Base-by-base conservation (phyloP, 331 rosid species). In the Quercus tomentella region DNA sequence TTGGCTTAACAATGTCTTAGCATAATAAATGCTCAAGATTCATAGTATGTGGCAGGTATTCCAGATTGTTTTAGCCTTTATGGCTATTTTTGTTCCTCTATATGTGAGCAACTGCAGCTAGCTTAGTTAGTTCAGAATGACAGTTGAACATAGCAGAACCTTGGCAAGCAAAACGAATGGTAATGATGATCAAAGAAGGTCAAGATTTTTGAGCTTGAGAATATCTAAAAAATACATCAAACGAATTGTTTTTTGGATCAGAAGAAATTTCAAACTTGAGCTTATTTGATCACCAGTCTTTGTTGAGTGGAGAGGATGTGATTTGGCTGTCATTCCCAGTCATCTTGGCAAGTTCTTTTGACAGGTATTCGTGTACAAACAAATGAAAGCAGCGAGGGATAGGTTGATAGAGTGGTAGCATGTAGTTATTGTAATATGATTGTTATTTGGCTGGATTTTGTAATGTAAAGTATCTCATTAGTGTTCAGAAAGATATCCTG, bases 1-100 rank as follows among this genome's bases (percentile, higher is more conserved):
- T 80, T 92, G 76, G 86, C 88, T 73, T 94, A 88, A 89, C 86
- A 77, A 78, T 67, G 56, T 23, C 72, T 26, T 51, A 1, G 55
- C 41, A 52, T 20, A 31, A 41, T 54, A 21, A 35, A 11, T 31
- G 25, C 58, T 30, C 28, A 65, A 35, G 72, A 63, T 35, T 63
- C 41, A 63, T 67, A 4, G 70, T 17, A 65, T 17, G 23, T 20
- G 70, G 70, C 43, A 65, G 70, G 70, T 18, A 17, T 25, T 65
- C 33, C 8, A 16, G 43, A 3, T 16, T 20, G 49, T 12, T 65
- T 30, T 70, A 22, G 76, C 25, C 45, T 52, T 21, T 33, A 26
- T 7, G 31, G 18, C 18, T 21, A 62, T 14, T 74, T 77, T 41
- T 41, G 45, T 71, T 82, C 41, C 14, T 41, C 35, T 26, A 6